Evolutionary conservation across 495 filamentous ascomycete genomes (phyloP), one percentile per base, ranked within the genome.

Genomic region (Penicillium ucsense): DNA sequence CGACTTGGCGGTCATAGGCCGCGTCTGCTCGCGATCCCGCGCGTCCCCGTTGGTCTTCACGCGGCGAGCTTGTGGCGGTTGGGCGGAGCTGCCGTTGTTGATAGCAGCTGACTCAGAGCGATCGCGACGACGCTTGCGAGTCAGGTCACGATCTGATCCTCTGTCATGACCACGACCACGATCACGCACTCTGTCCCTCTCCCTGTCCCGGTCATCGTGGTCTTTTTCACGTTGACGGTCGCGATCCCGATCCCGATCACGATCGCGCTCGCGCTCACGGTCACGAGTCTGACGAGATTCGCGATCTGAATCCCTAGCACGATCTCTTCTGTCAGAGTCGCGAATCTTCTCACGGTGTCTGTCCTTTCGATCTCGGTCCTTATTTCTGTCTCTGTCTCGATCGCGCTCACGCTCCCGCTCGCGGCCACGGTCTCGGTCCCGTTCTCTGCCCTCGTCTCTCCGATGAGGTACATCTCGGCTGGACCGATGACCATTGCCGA

Each of bases 91-190:
- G 35, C 58, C 64, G 38, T 56, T 56, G 27, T 59, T 64, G 38
- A 57, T 57, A 20, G 59, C 56, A 1, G 59, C 54, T 3, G 74
- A 74, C n/a, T 57, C 62, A 7, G 72, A 72, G 8, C 72, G 68
- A 34, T 78, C 77, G 12, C 74, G 75, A 27, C 72, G 72, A 12
- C 73, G 66, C 56, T 83, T 84, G 55, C 74, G 70, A 20, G 20
- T 20, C 20, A 20, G 1, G 20, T 20, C 20, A 20, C 20, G 20
- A 2, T 20, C 20, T 20, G 20, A 20, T 52, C 74, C 72, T 49
- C 73, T 64, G 4, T 78, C 70, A 4, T 71, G 66, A 11, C 75
- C 39, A 11, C 5, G n/a, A 27, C 72, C 30, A 43, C 30, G 29
- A 27, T 70, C 74, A 52, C 47, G 59, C 1, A 65, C 61, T 31